These are phyloP conservation scores for Lachnellula occidentalis DNA, from an alignment of 2,329 filamentous ascomycete genomes.

Conservation along the genomic window DNA sequence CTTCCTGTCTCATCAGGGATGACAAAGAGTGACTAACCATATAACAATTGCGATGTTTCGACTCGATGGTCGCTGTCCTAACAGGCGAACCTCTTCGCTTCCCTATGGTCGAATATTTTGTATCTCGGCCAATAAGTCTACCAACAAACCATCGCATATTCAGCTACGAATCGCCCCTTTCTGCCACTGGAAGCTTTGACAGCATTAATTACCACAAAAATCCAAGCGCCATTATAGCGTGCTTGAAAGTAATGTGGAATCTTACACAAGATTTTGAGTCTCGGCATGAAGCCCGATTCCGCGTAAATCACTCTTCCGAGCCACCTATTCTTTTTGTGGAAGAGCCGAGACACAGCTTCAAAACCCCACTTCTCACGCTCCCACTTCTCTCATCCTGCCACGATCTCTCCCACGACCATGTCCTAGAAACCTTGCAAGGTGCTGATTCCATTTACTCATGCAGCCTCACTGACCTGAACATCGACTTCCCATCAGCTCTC, in stretches of 20 bases:
- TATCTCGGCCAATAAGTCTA: neutral
- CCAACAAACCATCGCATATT: neutral
- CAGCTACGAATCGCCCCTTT: conserved; percentile 7
- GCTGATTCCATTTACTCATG: conserved; percentile 3
- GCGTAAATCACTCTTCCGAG: neutral
- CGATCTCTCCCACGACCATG: conserved; percentile 3
- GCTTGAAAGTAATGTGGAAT: conserved; percentile 3
- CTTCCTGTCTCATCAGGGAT: neutral
- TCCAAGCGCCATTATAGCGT: neutral
- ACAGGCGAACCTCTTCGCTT: conserved; percentile 12
- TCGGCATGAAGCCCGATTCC: neutral
- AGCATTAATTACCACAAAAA: conserved; percentile 2
- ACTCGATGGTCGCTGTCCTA: conserved; percentile 13
- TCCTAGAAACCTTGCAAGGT: conserved; percentile 8
- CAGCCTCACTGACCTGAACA: neutral
- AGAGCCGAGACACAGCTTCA: conserved; percentile 6
- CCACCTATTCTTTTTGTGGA: conserved; percentile 1
- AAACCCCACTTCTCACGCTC: conserved; percentile 9
- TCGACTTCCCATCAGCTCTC: conserved; percentile 3
- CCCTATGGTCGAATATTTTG: conserved; percentile 7
- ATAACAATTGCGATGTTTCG: conserved; percentile 5
- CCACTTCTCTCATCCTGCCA: conserved; percentile 12
- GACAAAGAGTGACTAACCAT: neutral
- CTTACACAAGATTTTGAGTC: conserved; percentile 1
- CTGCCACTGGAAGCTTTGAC: neutral